A percentile compares a stretch with the other conserved stretches of the same genome.
These are phyloP conservation scores for Euphorbia lathyris DNA, from an alignment of 345 rosid species.

Conservation along the genomic window DNA sequence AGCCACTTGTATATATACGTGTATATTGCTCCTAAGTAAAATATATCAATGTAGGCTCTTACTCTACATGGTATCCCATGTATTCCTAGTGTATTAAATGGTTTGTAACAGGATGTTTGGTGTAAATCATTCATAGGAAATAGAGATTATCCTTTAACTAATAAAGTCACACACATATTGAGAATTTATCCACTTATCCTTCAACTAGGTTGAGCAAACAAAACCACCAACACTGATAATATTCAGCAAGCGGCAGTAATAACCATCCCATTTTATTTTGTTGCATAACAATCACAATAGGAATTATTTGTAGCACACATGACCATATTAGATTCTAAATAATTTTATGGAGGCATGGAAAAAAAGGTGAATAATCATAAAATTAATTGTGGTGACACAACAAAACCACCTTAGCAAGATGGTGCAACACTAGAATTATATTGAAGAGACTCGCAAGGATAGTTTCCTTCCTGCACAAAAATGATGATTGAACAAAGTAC, in stretches of 20 bases:
- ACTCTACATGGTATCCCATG: no score
- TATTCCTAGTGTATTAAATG: no score
- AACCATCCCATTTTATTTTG: no score
- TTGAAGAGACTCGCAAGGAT: neutral
- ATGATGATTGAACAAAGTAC: constrained; percentile 17
- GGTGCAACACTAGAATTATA: neutral
- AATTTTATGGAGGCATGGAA: neutral
- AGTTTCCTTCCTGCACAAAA: constrained; percentile 3
- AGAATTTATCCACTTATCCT: no score
- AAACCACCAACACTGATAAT: neutral
- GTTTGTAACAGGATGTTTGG: neutral
- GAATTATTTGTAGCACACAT: no score
- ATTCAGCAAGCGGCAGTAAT: neutral
- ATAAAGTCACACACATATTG: no score
- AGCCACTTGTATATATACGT: no score
- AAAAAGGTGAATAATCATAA: neutral
- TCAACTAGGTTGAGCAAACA: neutral
- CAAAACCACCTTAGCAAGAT: neutral
- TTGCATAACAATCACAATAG: no score
- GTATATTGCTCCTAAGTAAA: no score
- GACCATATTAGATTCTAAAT: neutral
- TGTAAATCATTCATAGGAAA: neutral
- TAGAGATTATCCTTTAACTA: neutral
- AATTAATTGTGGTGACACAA: neutral
- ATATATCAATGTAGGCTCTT: no score